phyloP scores from a whole-genome alignment of 2,329 filamentous ascomycete species.

The Cordyceps cateniannulata region DNA sequence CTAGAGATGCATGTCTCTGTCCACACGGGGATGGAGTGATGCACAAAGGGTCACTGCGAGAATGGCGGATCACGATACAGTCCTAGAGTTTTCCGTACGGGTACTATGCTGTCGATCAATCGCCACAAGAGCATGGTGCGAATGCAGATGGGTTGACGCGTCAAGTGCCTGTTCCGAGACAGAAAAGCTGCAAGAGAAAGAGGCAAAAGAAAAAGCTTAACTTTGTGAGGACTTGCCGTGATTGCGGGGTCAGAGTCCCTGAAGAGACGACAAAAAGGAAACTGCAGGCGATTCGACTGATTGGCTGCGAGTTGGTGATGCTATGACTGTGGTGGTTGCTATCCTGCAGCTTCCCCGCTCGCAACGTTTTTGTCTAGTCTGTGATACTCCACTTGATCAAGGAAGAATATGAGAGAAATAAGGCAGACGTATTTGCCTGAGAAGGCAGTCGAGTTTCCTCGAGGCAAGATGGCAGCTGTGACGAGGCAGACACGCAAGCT shows the following conservation, averaged over 20 bases:
- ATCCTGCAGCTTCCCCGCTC: neutral
- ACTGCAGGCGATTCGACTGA: neutral
- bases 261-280: neutral
- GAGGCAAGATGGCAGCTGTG: neutral
- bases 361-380: neutral
- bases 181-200: neutral
- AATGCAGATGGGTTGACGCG: neutral
- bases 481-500: neutral
- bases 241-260: neutral
- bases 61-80: no score
- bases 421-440: neutral
- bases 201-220: neutral
- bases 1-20: conserved; percentile 1
- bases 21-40: neutral
- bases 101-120: neutral
- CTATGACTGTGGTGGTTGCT: neutral
- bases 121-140: neutral
- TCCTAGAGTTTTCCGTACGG: no score
- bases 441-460: no score
- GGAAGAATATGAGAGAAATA: neutral
- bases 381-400: neutral
- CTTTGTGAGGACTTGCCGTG: neutral
- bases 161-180: neutral
- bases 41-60: neutral
- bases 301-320: neutral